Percentiles rank a stretch among this genome's conserved stretches.
Conservation (phyloP, 768 basidiomycete species). For the Clitopilus passeckerianus region DNA sequence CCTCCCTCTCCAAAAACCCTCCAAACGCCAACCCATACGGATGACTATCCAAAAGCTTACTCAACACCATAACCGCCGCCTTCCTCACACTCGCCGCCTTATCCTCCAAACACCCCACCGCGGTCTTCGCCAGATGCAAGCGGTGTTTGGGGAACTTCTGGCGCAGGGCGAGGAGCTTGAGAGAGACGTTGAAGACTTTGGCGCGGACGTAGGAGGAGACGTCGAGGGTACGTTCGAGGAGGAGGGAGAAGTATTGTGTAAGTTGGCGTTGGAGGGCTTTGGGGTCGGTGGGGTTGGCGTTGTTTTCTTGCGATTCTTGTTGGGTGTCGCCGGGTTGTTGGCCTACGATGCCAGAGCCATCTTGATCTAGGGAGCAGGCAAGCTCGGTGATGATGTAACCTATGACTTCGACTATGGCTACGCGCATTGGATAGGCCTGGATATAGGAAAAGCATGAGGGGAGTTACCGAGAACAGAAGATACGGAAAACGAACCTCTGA, state of each 20-base stretch:
- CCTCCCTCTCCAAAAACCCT: conserved; percentile 63
- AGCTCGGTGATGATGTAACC: conserved; percentile 83
- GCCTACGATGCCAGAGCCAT: conserved; percentile 28
- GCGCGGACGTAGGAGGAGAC: conserved; percentile 86
- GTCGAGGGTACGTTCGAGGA: conserved; percentile 87
- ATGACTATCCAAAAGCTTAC: conserved; percentile 77
- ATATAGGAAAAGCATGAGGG: background rate
- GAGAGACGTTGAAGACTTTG: conserved; percentile 77
- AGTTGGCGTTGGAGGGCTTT: conserved; percentile 67
- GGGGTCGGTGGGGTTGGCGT: conserved; percentile 4
- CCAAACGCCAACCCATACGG: conserved; percentile 86
- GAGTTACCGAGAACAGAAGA: background rate
- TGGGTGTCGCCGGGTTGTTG: conserved; percentile 70
- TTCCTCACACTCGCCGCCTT: conserved; percentile 89
- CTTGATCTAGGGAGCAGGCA: conserved; percentile 45
- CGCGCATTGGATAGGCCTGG: conserved; percentile 94
- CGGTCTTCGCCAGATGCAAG: conserved; percentile 69
- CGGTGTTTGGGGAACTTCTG: conserved; percentile 87
- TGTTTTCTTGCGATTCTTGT: conserved; percentile 53
- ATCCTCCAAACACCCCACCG: conserved; percentile 80
- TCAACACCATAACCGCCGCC: conserved; percentile 70
- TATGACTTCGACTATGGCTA: conserved; percentile 89
- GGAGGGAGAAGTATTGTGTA: conserved; percentile 72
- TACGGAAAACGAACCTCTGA: conserved; percentile 61
- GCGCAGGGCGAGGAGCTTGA: conserved; percentile 69